These are phyloP conservation scores for Nematodospora valgi DNA, from an alignment of 805 yeast genomes.

Conservation along the genomic window DNA sequence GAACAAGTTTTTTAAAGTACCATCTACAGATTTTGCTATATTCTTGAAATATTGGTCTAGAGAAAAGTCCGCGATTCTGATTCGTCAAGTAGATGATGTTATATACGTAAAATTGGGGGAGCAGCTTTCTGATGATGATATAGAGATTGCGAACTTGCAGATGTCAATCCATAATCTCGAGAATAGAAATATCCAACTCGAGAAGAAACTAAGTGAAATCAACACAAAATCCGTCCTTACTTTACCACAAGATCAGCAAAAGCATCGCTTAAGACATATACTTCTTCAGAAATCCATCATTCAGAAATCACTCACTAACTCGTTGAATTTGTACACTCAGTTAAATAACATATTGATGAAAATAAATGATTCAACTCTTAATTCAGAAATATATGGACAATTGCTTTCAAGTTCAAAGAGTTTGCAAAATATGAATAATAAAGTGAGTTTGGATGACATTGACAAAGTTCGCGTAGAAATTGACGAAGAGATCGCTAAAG, in stretches of 20 bases:
- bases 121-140: conserved; percentile 26
- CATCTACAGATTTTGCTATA: conserved; percentile 24
- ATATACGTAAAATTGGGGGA: conserved; percentile 21
- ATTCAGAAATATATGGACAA: conserved; percentile 21
- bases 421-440: conserved; percentile 25
- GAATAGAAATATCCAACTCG: conserved; percentile 18
- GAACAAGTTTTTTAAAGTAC: conserved; percentile 9
- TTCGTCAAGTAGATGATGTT: conserved; percentile 10
- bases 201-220: conserved; percentile 15
- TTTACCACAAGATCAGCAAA: conserved; percentile 10
- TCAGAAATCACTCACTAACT: conserved; percentile 16
- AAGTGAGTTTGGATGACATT: conserved; percentile 23
- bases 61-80: conserved; percentile 16
- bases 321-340: conserved; percentile 16
- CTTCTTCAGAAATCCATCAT: conserved; percentile 15
- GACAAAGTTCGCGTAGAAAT: conserved; percentile 25
- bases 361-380: conserved; percentile 34
- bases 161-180: conserved; percentile 16
- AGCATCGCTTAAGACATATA: conserved; percentile 16
- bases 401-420: conserved; percentile 23
- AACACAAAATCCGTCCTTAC: conserved; percentile 15
- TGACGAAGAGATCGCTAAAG: conserved; percentile 24
- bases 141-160: conserved; percentile 26
- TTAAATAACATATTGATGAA: conserved; percentile 23
- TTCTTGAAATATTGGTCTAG: conserved; percentile 24